phyloP scores from a whole-genome alignment of 2,329 filamentous ascomycete species.

The Eutypella sp. region DNA sequence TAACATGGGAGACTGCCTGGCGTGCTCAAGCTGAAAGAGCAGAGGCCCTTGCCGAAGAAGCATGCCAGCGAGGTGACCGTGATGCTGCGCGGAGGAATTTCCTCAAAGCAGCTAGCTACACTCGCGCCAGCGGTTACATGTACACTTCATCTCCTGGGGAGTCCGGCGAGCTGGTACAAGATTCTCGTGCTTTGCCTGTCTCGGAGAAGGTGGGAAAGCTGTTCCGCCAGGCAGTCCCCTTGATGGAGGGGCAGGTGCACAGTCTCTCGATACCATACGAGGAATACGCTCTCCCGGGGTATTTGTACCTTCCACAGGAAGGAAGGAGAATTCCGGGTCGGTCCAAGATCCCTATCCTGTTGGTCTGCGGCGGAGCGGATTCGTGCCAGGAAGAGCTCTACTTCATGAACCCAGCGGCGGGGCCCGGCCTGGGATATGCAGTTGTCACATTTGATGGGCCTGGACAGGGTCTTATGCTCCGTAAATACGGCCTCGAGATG shows the following conservation, averaged over 20 bases:
- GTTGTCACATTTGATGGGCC: slow-evolving; percentile 41
- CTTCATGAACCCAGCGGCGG: slow-evolving; percentile 23
- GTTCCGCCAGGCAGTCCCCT: slow-evolving; percentile 4
- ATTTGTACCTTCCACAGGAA: slow-evolving; percentile 30
- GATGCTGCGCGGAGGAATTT: slow-evolving; percentile 29
- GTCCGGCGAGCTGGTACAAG: not conserved
- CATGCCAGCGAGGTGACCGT: slow-evolving; percentile 22
- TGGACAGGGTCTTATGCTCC: slow-evolving; percentile 36
- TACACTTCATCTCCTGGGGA: not conserved
- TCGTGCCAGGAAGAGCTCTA: slow-evolving; percentile 37
- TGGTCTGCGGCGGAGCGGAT: slow-evolving; percentile 33
- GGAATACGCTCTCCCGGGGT: slow-evolving; percentile 28
- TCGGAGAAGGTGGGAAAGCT: slow-evolving; percentile 10
- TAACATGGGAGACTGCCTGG: slow-evolving; percentile 36
- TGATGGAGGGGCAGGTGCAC: slow-evolving; percentile 20
- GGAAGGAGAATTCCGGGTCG: slow-evolving; percentile 14
- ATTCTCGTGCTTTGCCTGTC: not conserved
- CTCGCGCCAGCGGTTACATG: slow-evolving; percentile 24
- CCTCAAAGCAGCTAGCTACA: slow-evolving; percentile 37
- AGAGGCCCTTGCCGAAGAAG: slow-evolving; percentile 30
- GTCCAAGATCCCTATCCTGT: slow-evolving; percentile 30
- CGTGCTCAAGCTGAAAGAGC: slow-evolving; percentile 24
- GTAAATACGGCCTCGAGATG: slow-evolving; percentile 21
- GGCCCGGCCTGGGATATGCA: slow-evolving; percentile 33
- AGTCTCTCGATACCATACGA: slow-evolving; percentile 35